phyloP scores from a whole-genome alignment of 768 basidiomycete genomes.

The Russula emetica region DNA sequence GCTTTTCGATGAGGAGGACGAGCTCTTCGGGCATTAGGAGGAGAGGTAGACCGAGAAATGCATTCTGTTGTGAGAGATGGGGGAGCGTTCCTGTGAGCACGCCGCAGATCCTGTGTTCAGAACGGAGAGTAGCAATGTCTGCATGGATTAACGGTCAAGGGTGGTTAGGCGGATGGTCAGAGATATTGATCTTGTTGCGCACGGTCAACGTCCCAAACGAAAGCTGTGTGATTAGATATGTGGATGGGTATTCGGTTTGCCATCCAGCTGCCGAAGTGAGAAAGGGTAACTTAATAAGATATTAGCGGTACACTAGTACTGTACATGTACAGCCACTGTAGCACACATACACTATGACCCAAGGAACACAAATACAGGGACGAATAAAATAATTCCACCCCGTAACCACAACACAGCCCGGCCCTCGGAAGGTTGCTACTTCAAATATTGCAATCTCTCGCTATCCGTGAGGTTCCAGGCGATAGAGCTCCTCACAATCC shows the following conservation, averaged over 20 bases:
- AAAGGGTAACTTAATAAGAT: too few species aligned
- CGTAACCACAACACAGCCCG: neutral
- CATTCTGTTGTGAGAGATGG: conserved; percentile 92
- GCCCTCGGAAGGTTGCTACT: neutral
- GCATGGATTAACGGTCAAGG: neutral
- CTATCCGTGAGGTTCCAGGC: conserved; percentile 20
- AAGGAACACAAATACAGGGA: neutral
- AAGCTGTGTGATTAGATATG: conserved; percentile 72
- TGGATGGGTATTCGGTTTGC: conserved; percentile 25
- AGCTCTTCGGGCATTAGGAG: conserved; percentile 89
- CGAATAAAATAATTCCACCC: neutral
- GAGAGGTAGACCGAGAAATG: conserved; percentile 90
- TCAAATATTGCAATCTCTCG: conserved; percentile 9
- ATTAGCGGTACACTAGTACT: too few species aligned
- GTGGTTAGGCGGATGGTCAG: neutral
- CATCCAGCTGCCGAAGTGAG: neutral
- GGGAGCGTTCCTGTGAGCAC: conserved; percentile 87
- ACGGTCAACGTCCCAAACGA: conserved; percentile 90
- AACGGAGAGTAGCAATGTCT: conserved; percentile 81
- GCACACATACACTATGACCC: neutral
- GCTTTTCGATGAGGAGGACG: conserved; percentile 77
- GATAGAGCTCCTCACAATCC: conserved; percentile 19
- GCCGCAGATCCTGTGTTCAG: conserved; percentile 78
- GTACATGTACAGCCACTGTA: too few species aligned
- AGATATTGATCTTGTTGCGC: conserved; percentile 17